These are phyloP conservation scores for Nakazawaea wyomingensis DNA, from an alignment of 805 yeast genomes.

Conservation along the genomic window DNA sequence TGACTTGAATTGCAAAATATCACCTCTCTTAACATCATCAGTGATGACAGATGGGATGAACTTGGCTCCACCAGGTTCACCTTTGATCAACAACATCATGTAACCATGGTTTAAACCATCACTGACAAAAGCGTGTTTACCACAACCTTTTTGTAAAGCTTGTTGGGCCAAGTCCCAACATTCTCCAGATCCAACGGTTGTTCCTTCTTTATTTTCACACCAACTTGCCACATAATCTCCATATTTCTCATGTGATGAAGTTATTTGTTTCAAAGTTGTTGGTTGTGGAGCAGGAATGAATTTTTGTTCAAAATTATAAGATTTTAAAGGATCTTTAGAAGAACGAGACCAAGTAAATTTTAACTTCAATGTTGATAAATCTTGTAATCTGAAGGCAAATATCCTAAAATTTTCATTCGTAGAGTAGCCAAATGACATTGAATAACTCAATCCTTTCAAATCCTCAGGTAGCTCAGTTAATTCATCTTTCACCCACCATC, in stretches of 20 bases:
- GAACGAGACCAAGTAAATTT: constrained; percentile 36
- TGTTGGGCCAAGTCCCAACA: constrained; percentile 59
- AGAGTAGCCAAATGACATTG: constrained; percentile 24
- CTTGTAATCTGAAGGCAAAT: constrained; percentile 35
- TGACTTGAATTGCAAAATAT: constrained; percentile 43
- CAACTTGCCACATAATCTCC: constrained; percentile 53
- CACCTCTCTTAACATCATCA: constrained; percentile 49
- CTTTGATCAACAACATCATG: constrained; percentile 1
- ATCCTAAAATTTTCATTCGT: constrained; percentile 25
- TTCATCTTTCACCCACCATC: constrained; percentile 40
- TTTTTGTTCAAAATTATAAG: constrained; percentile 25
- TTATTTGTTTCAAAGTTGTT: constrained; percentile 27
- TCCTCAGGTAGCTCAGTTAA: constrained; percentile 30
- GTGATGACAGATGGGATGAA: constrained; percentile 21
- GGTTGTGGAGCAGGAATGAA: constrained; percentile 40
- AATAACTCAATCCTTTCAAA: constrained; percentile 31
- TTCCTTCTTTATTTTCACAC: constrained; percentile 44
- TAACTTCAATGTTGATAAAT: constrained; percentile 33
- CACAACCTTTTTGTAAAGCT: constrained; percentile 49
- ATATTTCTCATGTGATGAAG: constrained; percentile 30
- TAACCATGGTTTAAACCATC: constrained; percentile 42
- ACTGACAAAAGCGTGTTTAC: constrained; percentile 51
- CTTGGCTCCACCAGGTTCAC: constrained; percentile 16
- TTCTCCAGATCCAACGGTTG: constrained; percentile 49
- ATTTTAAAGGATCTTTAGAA: constrained; percentile 17